These are phyloP conservation scores for Sarocladiaceae sp. DNA, from an alignment of 2,329 filamentous ascomycete species.

Conservation along the genomic window DNA sequence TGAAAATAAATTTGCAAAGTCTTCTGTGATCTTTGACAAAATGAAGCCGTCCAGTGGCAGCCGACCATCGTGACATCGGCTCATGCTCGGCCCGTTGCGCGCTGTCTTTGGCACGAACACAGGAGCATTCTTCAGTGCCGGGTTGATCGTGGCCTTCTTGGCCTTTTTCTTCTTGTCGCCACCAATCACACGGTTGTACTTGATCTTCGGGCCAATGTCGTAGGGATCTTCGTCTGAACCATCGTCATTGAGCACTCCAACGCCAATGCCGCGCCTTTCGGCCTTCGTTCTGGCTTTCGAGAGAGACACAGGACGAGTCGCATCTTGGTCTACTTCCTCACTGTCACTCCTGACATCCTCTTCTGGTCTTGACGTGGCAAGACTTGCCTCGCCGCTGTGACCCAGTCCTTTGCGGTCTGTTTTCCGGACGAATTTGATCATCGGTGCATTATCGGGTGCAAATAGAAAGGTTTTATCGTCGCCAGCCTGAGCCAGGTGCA, in stretches of 20 bases:
- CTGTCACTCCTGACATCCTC: constrained; percentile 21
- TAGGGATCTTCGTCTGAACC: constrained; percentile 95
- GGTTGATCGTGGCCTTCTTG: constrained; percentile 56
- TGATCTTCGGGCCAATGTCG: constrained; percentile 84
- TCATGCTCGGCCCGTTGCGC: constrained; percentile 22
- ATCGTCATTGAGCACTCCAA: constrained; percentile 86
- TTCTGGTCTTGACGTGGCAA: constrained; percentile 32
- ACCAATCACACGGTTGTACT: constrained; percentile 77
- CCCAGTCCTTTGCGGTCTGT: constrained; percentile 68
- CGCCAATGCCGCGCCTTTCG: constrained; percentile 68
- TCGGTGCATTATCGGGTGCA: constrained; percentile 73
- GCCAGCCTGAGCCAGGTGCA: constrained; percentile 43
- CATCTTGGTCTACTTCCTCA: constrained; percentile 41
- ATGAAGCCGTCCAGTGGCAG: constrained; percentile 78
- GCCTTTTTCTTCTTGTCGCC: constrained; percentile 80
- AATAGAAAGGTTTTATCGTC: constrained; percentile 61
- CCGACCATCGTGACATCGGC: constrained; percentile 79
- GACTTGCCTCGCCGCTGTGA: constrained; percentile 53
- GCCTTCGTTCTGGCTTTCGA: constrained; percentile 44
- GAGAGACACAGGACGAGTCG: no score
- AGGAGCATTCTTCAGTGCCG: constrained; percentile 61
- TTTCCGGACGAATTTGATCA: constrained; percentile 64
- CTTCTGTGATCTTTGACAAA: constrained; percentile 52
- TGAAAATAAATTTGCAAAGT: constrained; percentile 23
- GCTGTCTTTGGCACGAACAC: constrained; percentile 65